Evolutionary conservation across 305 asterid genomes (phyloP).

Genomic region (Fraxinus angustifolia): DNA sequence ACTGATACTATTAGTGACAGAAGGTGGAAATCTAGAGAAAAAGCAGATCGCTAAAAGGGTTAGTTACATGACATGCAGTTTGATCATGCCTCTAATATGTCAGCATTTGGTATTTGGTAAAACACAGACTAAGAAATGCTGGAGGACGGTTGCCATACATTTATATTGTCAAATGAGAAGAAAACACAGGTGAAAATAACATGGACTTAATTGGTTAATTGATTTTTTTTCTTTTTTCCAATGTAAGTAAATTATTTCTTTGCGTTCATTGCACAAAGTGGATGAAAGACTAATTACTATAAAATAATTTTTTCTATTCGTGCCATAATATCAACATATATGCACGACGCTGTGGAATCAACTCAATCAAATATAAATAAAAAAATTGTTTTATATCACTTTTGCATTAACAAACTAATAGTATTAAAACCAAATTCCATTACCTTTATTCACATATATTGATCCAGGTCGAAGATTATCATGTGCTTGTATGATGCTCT

Average conservation of each 20-base stretch:
- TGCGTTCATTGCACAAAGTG: neutral
- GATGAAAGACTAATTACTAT: neutral
- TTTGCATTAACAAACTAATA: slow-evolving; percentile 6
- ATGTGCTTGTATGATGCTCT: slow-evolving; percentile 84
- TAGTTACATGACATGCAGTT: neutral
- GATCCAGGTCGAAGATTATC: slow-evolving; percentile 89
- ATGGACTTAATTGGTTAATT: neutral
- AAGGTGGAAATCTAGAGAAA: neutral
- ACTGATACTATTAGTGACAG: neutral
- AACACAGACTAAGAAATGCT: neutral
- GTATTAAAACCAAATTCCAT: slow-evolving; percentile 3
- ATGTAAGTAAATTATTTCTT: slow-evolving; percentile 1
- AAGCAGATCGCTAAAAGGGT: neutral
- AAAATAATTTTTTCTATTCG: neutral
- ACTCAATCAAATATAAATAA: neutral
- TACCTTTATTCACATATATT: slow-evolving; percentile 78
- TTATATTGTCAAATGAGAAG: neutral
- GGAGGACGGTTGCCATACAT: neutral
- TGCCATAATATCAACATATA: neutral
- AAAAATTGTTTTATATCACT: neutral
- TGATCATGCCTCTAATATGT: neutral
- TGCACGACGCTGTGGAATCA: neutral
- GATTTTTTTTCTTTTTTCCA: neutral
- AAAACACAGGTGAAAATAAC: neutral
- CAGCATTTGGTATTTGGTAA: neutral